Conservation (phyloP, 2,329 filamentous ascomycete genomes). For the Aspergillus sp. region DNA sequence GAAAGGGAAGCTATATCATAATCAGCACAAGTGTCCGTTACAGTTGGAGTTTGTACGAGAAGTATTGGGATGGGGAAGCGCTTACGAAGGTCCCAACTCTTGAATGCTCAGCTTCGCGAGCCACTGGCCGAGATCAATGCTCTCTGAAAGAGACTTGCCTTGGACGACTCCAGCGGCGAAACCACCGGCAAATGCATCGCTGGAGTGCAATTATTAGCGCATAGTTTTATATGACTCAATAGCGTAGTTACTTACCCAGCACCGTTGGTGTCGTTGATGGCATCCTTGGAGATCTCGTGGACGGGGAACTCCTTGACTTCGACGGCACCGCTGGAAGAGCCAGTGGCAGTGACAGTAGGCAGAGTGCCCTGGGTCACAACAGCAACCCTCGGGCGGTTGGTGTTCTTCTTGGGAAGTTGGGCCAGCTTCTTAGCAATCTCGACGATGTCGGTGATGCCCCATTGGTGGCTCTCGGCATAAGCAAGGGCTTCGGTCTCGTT, state of each 20-base stretch:
- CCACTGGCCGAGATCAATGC: conserved; percentile 94
- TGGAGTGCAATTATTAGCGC: conserved; percentile 26
- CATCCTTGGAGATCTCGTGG: conserved; percentile 69
- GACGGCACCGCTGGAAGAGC: conserved; percentile 64
- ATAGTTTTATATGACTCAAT: not conserved
- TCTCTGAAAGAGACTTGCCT: conserved; percentile 74
- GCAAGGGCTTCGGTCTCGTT: conserved; percentile 94
- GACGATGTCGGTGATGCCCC: conserved; percentile 73
- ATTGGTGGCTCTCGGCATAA: conserved; percentile 78
- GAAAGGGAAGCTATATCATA: conserved; percentile 66
- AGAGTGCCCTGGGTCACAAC: conserved; percentile 95
- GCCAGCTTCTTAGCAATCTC: conserved; percentile 85
- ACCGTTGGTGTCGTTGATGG: conserved; percentile 95
- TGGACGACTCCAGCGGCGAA: conserved; percentile 87
- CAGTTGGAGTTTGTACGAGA: conserved; percentile 8
- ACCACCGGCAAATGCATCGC: conserved; percentile 94
- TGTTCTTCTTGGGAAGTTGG: conserved; percentile 89
- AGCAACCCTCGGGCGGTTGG: conserved; percentile 75
- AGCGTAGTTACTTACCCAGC: conserved; percentile 59
- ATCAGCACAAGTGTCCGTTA: conserved; percentile 2
- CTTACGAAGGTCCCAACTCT: conserved; percentile 93
- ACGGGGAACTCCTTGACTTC: conserved; percentile 77
- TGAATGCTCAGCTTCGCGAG: conserved; percentile 90
- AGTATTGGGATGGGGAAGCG: conserved; percentile 31
- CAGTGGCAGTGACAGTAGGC: conserved; percentile 77